Evolutionary conservation across 179 eudicot species (phyloP).

Genomic region (Nepenthes alata): DNA sequence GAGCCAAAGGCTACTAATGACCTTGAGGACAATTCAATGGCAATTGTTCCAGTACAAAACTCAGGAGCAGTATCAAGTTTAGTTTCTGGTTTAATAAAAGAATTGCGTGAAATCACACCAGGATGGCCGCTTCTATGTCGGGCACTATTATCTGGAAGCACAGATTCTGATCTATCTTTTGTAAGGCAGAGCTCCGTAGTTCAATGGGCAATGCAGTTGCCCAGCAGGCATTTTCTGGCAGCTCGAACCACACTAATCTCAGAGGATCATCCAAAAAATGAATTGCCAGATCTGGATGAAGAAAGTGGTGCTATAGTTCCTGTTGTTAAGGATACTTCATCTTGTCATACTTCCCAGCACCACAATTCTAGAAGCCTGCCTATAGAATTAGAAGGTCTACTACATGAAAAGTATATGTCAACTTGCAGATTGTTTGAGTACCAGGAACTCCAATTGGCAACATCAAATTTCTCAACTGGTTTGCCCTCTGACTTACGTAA

Average conservation of each 20-base stretch:
- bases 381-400: conserved; percentile 35
- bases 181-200: conserved; percentile 26
- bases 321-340: conserved; percentile 16
- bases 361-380: conserved; percentile 21
- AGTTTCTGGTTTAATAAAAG: not conserved
- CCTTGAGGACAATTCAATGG: conserved; percentile 37
- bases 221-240: conserved; percentile 24
- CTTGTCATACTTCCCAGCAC: conserved; percentile 19
- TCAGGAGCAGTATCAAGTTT: conserved; percentile 27
- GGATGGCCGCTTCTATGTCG: conserved; percentile 55
- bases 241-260: conserved; percentile 6
- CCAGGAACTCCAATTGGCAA: conserved; percentile 40
- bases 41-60: conserved; percentile 43
- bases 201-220: conserved; percentile 46
- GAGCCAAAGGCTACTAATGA: conserved; percentile 12
- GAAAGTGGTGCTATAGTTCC: conserved; percentile 43
- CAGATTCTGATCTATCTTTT: conserved; percentile 7
- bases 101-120: conserved; percentile 27
- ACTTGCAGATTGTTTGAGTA: conserved; percentile 45
- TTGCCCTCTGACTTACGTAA: not conserved
- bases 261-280: conserved; percentile 3
- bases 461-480: conserved; percentile 39
- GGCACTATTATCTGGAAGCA: conserved; percentile 13
- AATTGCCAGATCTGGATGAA: conserved; percentile 26
- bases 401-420: conserved; percentile 34